These are phyloP conservation scores for Mycocentrospora acerina DNA, from an alignment of 2,329 filamentous ascomycete genomes.

Conservation along the genomic window DNA sequence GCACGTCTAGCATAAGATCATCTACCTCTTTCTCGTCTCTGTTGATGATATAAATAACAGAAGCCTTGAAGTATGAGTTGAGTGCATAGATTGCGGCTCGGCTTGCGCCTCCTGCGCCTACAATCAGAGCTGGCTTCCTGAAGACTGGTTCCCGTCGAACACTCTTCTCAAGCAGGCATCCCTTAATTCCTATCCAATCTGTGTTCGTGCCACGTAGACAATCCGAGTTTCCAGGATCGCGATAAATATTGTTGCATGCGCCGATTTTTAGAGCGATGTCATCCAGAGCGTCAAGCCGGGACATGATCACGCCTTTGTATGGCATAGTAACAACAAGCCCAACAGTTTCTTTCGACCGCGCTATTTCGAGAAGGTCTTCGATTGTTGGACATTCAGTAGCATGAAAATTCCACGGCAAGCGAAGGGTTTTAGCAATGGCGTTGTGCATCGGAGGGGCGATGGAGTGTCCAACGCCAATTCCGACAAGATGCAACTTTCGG, in stretches of 20 bases:
- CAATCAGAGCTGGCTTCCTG: constrained; percentile 4
- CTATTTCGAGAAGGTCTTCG: constrained; percentile 1
- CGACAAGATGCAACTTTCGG: too few relatives aligned
- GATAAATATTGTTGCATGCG: constrained; percentile 5
- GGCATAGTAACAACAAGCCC: constrained; percentile 8
- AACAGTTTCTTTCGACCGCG: constrained; percentile 2
- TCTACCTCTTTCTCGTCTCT: constrained; percentile 5
- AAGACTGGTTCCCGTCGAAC: neutral
- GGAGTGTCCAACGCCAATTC: constrained; percentile 6
- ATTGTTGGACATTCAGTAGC: constrained; percentile 5
- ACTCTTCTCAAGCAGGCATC: constrained; percentile 7
- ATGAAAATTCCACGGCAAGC: constrained; percentile 6
- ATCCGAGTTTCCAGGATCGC: neutral
- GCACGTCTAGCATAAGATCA: neutral
- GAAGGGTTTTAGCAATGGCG: constrained; percentile 1
- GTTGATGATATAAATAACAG: constrained; percentile 6
- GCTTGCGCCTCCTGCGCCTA: constrained; percentile 7
- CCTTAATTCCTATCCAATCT: constrained; percentile 6
- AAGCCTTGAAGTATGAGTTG: constrained; percentile 4
- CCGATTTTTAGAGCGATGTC: constrained; percentile 4
- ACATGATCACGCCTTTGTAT: constrained; percentile 7
- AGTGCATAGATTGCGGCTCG: constrained; percentile 6
- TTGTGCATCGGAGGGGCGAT: constrained; percentile 9
- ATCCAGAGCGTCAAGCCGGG: constrained; percentile 4
- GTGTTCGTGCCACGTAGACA: constrained; percentile 6